Conservation (phyloP, 495 filamentous ascomycete species). For the Podospora fimiseda region DNA sequence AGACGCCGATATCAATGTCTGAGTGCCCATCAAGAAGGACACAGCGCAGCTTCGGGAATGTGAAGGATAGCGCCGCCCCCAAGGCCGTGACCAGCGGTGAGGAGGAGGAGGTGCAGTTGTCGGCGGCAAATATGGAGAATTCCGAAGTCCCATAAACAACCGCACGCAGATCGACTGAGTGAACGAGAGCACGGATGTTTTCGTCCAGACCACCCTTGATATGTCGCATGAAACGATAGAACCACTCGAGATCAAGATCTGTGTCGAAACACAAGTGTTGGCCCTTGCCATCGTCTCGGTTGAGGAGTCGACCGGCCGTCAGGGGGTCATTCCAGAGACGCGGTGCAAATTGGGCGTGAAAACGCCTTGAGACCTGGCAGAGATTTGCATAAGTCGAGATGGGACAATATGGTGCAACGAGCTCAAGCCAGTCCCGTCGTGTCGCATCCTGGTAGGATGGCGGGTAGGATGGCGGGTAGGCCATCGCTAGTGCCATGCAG, state of each 20-base stretch:
- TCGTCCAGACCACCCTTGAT: conserved; percentile 18
- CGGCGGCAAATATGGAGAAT: conserved; percentile 23
- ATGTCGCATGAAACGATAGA: conserved; percentile 30
- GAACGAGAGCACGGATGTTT: conserved; percentile 26
- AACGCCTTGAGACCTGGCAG: conserved; percentile 37
- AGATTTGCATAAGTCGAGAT: conserved; percentile 31
- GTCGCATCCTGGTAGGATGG: conserved; percentile 32
- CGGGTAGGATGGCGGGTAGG: conserved; percentile 38
- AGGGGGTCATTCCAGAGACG: conserved; percentile 43
- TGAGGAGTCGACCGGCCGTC: conserved; percentile 19
- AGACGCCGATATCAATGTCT: conserved; percentile 24
- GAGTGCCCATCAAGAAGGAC: conserved; percentile 34
- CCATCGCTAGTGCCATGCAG: conserved; percentile 11
- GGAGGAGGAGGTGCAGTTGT: too few species aligned
- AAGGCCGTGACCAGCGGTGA: too few species aligned
- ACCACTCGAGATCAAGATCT: conserved; percentile 36
- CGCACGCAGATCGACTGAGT: conserved; percentile 32
- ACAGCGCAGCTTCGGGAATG: conserved; percentile 33
- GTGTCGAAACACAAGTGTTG: conserved; percentile 1
- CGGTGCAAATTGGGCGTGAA: conserved; percentile 38
- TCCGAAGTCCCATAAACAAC: conserved; percentile 30
- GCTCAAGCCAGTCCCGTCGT: conserved; percentile 37
- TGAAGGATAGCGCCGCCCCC: too few species aligned
- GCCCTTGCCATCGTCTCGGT: conserved; percentile 32
- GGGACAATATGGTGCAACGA: conserved; percentile 34